phyloP scores from a whole-genome alignment of 2,329 filamentous ascomycete genomes.

The Penicillium polonicum region DNA sequence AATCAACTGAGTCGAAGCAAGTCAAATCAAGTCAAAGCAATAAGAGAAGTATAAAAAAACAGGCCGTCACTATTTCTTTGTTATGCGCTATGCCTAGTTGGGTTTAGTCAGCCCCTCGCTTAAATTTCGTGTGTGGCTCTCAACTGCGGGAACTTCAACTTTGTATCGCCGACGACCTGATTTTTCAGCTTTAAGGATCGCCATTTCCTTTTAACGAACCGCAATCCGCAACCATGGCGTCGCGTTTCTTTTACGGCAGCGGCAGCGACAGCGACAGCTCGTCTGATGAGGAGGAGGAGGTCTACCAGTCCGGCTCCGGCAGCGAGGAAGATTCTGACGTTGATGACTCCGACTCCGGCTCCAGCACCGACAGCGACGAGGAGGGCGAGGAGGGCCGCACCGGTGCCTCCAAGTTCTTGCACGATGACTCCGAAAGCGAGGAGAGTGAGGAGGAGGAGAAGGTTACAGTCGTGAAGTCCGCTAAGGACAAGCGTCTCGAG shows the following conservation, averaged over 20 bases:
- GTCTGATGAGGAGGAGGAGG: constrained; percentile 80
- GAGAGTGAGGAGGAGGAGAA: constrained; percentile 82
- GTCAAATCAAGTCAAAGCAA: not conserved
- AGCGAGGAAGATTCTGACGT: constrained; percentile 58
- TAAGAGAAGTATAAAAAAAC: constrained; percentile 3
- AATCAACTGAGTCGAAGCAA: not conserved
- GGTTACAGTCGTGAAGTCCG: constrained; percentile 87
- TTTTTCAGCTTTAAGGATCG: constrained; percentile 23
- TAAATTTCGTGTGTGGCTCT: constrained; percentile 47
- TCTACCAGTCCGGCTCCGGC: constrained; percentile 74
- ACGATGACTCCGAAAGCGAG: constrained; percentile 71
- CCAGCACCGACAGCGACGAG: constrained; percentile 54
- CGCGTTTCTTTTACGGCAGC: constrained; percentile 94
- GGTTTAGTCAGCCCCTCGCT: constrained; percentile 43
- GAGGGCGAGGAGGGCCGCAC: constrained; percentile 59
- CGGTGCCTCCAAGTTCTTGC: constrained; percentile 81
- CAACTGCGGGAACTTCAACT: constrained; percentile 24
- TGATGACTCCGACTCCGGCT: constrained; percentile 52
- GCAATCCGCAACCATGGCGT: constrained; percentile 61
- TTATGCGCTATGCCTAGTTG: constrained; percentile 26
- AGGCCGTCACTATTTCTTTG: constrained; percentile 1
- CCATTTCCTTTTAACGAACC: constrained; percentile 16
- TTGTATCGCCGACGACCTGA: constrained; percentile 28
- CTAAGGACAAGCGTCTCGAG: constrained; percentile 94
- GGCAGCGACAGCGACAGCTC: constrained; percentile 97